Evolutionary conservation across 2,329 filamentous ascomycete species (phyloP), one percentile per base, ranked within the genome.

Genomic region (Calonectria fujianensis): DNA sequence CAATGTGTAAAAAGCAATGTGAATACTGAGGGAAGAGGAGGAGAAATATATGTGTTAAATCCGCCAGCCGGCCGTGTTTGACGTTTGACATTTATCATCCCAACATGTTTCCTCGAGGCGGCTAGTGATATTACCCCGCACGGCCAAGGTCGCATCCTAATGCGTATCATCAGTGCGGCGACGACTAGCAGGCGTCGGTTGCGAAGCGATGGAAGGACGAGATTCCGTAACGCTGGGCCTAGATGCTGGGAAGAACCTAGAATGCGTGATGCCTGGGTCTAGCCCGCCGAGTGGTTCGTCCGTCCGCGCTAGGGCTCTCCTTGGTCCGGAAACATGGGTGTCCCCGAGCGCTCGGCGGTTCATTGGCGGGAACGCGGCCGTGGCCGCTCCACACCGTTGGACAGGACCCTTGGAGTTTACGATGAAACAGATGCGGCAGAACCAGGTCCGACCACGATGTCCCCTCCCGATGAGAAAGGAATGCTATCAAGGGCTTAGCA

Each of bases 121-220:
- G 11, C 16, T 18, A 8, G 13, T 9, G n/a, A 18, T 63, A 11
- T 16, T 63, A 63, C 57, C 57, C 57, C 57, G 37, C 57, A 63
- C 57, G 39, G 39, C 37, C 57, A 41, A 11, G 13, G 57, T 61
- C 35, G 35, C 35, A 61, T 41, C 8, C n/a, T 37, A 29, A 41
- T 61, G 57, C 57, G 57, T 63, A 27, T 27, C 57, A 63, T 41
- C 37, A 41, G 24, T 63, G 35, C 57, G 57, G 35, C 13, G n/a
- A 16, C 29, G n/a, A 24, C 57, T 29, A 63, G 37, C 35, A 41
- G 24, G 35, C 13, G 24, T 63, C 57, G 57, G 57, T 13, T 63
- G 35, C 57, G 57, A 63, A 63, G 57, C 57, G 57, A 63, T 41
- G 57, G 57, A 63, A 11, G 57, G 35, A 16, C 57, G 35, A 41